Conservation (phyloP, 768 basidiomycete genomes). For the Suillus placidus region DNA sequence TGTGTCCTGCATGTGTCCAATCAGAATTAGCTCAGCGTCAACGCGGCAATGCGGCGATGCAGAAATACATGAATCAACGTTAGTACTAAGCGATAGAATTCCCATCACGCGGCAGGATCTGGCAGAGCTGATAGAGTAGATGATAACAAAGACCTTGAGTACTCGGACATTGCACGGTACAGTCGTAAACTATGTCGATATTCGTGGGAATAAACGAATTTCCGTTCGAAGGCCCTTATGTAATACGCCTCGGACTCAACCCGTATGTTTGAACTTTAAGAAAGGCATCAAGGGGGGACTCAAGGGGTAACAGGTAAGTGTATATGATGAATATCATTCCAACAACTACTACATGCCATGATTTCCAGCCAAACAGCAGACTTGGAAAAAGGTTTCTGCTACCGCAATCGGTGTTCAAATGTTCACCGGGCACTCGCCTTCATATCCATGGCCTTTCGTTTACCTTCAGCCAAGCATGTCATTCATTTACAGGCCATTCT, state of each 20-base stretch:
- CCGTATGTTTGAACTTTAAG: not conserved
- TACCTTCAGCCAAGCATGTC: not conserved
- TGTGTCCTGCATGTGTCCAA: too few relatives aligned
- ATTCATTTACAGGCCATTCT: not conserved
- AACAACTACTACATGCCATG: not conserved
- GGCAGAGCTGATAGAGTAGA: not conserved
- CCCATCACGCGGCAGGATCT: not conserved
- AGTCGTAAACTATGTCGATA: not conserved
- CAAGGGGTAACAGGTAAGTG: not conserved
- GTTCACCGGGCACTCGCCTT: not conserved
- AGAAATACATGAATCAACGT: not conserved
- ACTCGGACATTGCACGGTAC: not conserved
- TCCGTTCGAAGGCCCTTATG: not conserved
- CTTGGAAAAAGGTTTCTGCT: not conserved
- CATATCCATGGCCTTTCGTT: not conserved
- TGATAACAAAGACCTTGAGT: not conserved
- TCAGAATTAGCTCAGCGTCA: not conserved
- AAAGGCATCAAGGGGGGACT: not conserved
- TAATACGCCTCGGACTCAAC: not conserved
- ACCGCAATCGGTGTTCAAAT: not conserved
- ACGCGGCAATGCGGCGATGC: not conserved
- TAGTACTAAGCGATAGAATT: not conserved
- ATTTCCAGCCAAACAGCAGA: not conserved
- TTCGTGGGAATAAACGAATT: not conserved
- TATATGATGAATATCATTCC: not conserved